Evolutionary conservation across 805 yeast species (phyloP), one percentile per base, ranked within the genome.

Genomic region (Ogataea pini): DNA sequence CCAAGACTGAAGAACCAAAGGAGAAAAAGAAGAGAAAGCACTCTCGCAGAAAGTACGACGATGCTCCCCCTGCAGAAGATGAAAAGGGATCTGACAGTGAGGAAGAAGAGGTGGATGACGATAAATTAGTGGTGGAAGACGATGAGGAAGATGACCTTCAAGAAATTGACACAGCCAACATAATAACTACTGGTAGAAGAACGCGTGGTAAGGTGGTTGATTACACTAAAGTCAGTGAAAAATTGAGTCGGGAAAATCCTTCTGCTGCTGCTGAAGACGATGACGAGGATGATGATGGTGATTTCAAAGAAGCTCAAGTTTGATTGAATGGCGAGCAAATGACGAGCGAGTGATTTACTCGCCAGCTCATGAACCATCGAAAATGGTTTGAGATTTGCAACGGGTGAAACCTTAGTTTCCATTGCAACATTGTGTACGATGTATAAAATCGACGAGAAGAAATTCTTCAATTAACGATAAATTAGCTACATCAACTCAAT

Each of bases 191-290:
- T 14, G 94, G 95, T 12, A 78, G 96, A 69, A 86, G 97, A 73
- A 90, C 97, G 7, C 80, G 97, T 57, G 96, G 97, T 13, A 86
- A 83, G 62, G 86, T 85, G 16, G 85, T 91, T 58, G 97, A 90
- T 69, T 90, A 86, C 67, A 75, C 81, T 48, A 85, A 87, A 69
- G 89, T 95, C 13, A 87, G 89, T 17, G 86, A 80, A 56, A 79
- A 86, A 62, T 68, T 88, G 59, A 82, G 78, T 45, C 71, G 70
- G 42, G 84, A 80, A 31, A 44, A 47, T 7, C 68, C 64, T 22
- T 65, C 60, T 12, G 73, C 61, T 18, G 77, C 71, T 3, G 80
- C 67, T 13, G 79, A 69, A 3, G 80, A 75, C 3, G 78, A 71
- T 28, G 80, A 71, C 19, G 79, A 75, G 1, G 83, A 76, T 22